Conservation (phyloP, 192 early-diverging fungal genomes). For the Thoreauomyces humboldtii region DNA sequence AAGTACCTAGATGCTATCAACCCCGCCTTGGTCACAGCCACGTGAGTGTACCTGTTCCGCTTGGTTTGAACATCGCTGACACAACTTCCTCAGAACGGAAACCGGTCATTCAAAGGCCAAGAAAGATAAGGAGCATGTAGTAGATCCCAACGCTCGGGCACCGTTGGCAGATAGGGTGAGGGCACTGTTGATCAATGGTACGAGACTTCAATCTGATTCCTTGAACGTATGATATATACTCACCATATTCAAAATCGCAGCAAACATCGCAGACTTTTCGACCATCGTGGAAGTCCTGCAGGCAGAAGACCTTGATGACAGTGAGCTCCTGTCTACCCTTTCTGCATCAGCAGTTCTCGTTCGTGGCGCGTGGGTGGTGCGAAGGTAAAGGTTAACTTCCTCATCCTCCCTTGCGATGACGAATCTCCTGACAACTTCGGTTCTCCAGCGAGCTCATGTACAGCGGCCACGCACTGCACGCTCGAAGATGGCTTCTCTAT, state of each 20-base stretch:
- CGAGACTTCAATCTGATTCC: too few species aligned
- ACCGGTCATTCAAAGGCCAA: too few species aligned
- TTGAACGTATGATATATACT: too few species aligned
- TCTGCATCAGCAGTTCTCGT: conserved; percentile 34
- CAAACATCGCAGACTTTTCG: conserved; percentile 35
- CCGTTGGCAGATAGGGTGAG: conserved; percentile 30
- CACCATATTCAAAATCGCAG: too few species aligned
- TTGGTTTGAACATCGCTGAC: too few species aligned
- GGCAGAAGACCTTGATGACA: conserved; percentile 5
- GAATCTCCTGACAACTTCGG: not conserved
- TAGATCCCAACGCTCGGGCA: too few species aligned
- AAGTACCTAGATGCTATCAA: conserved; percentile 24
- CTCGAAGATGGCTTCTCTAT: conserved; percentile 39
- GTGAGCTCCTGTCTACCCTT: conserved; percentile 30
- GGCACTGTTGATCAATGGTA: conserved; percentile 38
- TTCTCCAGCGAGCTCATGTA: conserved; percentile 48
- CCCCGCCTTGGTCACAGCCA: too few species aligned
- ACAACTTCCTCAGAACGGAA: too few species aligned
- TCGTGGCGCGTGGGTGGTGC: conserved; percentile 42
- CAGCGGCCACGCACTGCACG: conserved; percentile 33
- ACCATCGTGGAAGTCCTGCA: conserved; percentile 24
- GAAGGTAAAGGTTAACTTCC: conserved; percentile 32
- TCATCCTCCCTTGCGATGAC: not conserved
- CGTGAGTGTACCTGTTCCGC: too few species aligned
- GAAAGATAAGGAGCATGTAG: too few species aligned